These are phyloP conservation scores for Aspergillus aculeatinus DNA, from an alignment of 2,329 filamentous ascomycete species.

Conservation along the genomic window DNA sequence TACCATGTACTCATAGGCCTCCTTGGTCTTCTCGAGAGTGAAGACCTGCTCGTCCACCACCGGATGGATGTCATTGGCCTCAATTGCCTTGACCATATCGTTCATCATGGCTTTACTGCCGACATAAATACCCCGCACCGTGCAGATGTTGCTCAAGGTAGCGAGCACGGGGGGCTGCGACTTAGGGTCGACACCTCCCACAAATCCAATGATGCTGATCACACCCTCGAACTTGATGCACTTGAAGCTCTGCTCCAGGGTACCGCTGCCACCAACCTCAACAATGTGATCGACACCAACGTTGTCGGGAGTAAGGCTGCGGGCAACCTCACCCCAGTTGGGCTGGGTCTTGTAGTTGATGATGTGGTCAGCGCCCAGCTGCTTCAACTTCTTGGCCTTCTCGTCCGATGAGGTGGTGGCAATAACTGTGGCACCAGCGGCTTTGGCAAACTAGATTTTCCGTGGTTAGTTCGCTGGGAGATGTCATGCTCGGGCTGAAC, in stretches of 20 bases:
- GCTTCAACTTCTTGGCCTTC: slow-evolving; percentile 54
- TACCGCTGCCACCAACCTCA: slow-evolving; percentile 66
- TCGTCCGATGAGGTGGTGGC: slow-evolving; percentile 58
- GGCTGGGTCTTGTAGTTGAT: slow-evolving; percentile 62
- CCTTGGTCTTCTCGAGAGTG: slow-evolving; percentile 51
- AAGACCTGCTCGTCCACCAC: slow-evolving; percentile 60
- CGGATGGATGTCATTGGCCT: slow-evolving; percentile 59
- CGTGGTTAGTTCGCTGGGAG: neutral
- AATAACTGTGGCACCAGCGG: slow-evolving; percentile 55
- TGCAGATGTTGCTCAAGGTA: slow-evolving; percentile 51
- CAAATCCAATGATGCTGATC: slow-evolving; percentile 58
- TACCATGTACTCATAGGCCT: slow-evolving; percentile 56
- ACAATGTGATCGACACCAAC: slow-evolving; percentile 62
- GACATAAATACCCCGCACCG: slow-evolving; percentile 58
- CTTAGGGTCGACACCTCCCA: slow-evolving; percentile 50
- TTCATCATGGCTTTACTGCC: slow-evolving; percentile 57
- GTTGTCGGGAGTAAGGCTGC: slow-evolving; percentile 50
- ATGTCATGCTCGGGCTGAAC: neutral
- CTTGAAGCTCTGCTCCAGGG: slow-evolving; percentile 57
- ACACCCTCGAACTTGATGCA: slow-evolving; percentile 56
- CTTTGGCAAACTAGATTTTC: slow-evolving; percentile 47
- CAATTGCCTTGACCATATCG: slow-evolving; percentile 60
- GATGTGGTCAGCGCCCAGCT: slow-evolving; percentile 57
- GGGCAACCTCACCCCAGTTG: slow-evolving; percentile 61
- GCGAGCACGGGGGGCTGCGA: slow-evolving; percentile 55